Evolutionary conservation across 1,284 basidiomycete species (phyloP).

Genomic region (Sporisorium graminicola): DNA sequence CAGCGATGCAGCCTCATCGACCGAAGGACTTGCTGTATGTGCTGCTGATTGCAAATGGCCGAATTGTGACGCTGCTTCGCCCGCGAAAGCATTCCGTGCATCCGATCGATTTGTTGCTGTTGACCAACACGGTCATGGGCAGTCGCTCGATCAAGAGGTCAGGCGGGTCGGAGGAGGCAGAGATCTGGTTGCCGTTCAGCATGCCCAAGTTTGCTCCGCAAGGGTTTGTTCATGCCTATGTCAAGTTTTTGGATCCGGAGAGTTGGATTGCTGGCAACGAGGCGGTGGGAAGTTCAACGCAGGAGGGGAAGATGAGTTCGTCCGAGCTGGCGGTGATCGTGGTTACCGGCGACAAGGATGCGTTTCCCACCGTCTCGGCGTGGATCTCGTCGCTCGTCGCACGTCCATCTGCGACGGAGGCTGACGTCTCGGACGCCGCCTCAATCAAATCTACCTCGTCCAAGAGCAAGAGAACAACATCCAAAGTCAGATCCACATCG

Average conservation of each 20-base stretch:
- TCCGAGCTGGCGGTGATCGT: slow-evolving; percentile 57
- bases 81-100: slow-evolving; percentile 95
- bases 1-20: slow-evolving; percentile 73
- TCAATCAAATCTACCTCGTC: background rate
- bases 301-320: slow-evolving; percentile 18
- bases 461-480: background rate
- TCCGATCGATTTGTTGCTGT: slow-evolving; percentile 73
- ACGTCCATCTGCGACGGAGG: background rate
- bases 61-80: slow-evolving; percentile 87
- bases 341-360: slow-evolving; percentile 63
- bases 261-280: slow-evolving; percentile 4
- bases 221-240: slow-evolving; percentile 92
- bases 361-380: slow-evolving; percentile 71
- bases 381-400: slow-evolving; percentile 73
- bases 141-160: slow-evolving; percentile 72
- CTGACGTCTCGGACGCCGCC: slow-evolving; percentile 10
- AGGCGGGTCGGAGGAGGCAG: slow-evolving; percentile 73
- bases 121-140: slow-evolving; percentile 74
- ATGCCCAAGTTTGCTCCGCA: slow-evolving; percentile 92
- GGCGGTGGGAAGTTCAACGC: background rate
- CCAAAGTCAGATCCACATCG: slow-evolving; percentile 5
- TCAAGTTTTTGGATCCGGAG: slow-evolving; percentile 76
- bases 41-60: slow-evolving; percentile 81
- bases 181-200: slow-evolving; percentile 94
- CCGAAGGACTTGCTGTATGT: slow-evolving; percentile 83